Evolutionary conservation across 2,329 filamentous ascomycete species (phyloP).

Genomic region (Aspergillus sp.): DNA sequence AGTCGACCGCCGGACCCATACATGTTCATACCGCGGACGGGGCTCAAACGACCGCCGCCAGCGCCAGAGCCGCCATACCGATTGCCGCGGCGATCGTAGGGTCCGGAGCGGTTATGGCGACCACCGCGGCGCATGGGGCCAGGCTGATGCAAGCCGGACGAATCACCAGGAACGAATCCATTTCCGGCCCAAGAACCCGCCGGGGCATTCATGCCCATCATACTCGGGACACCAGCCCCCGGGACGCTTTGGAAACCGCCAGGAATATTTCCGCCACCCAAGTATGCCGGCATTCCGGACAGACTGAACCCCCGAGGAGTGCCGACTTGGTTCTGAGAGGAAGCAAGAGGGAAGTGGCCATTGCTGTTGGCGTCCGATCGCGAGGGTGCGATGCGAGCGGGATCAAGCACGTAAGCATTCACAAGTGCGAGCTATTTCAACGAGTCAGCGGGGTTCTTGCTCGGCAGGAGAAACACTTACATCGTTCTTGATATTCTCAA

Average conservation of each 20-base stretch:
- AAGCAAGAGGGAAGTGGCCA: conserved; percentile 83
- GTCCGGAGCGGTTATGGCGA: conserved; percentile 63
- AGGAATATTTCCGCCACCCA: conserved; percentile 42
- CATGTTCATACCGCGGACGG: conserved; percentile 36
- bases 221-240: conserved; percentile 27
- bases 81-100: conserved; percentile 66
- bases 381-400: conserved; percentile 89
- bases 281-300: conserved; percentile 65
- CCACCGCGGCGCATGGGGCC: conserved; percentile 68
- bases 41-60: conserved; percentile 48
- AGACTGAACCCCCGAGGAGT: conserved; percentile 92
- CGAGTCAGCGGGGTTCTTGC: conserved; percentile 29
- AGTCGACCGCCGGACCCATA: conserved; percentile 33
- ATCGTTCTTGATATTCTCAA: conserved; percentile 74
- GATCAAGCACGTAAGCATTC: conserved; percentile 92
- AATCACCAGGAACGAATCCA: conserved; percentile 39
- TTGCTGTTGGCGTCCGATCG: conserved; percentile 93
- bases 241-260: conserved; percentile 32
- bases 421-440: conserved; percentile 72
- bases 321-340: conserved; percentile 71
- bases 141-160: conserved; percentile 47
- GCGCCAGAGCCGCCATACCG: conserved; percentile 52
- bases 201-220: conserved; percentile 29
- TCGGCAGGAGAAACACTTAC: conserved; percentile 52
- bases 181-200: conserved; percentile 27